Evolutionary conservation across 2,329 filamentous ascomycete species (phyloP).

Genomic region (Camillea tinctor): DNA sequence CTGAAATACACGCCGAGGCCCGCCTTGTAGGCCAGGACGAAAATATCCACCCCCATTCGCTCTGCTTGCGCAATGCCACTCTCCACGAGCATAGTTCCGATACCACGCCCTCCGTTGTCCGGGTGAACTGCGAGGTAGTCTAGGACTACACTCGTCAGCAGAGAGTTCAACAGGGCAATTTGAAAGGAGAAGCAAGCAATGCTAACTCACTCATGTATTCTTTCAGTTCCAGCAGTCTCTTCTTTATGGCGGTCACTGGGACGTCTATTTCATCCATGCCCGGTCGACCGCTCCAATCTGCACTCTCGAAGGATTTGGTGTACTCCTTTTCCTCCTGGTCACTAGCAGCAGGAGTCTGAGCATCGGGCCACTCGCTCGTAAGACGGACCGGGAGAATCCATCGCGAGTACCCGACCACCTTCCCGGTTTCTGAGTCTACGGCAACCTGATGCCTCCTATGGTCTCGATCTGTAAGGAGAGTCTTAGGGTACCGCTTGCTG

Average conservation of each 20-base stretch:
- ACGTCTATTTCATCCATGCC: constrained; percentile 13
- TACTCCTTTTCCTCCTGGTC: constrained; percentile 11
- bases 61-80: constrained; percentile 21
- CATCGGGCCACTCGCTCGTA: constrained; percentile 15
- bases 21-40: constrained; percentile 19
- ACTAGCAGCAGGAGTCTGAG: constrained; percentile 14
- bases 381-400: constrained; percentile 20
- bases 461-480: constrained; percentile 15
- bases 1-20: constrained; percentile 20
- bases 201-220: constrained; percentile 20
- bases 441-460: constrained; percentile 21
- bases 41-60: constrained; percentile 23
- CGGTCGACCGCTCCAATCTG: constrained; percentile 11
- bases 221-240: constrained; percentile 6
- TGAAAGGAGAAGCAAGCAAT: background rate
- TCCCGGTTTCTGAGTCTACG: constrained; percentile 21
- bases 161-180: background rate
- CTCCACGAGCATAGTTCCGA: constrained; percentile 21
- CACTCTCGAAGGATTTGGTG: constrained; percentile 8
- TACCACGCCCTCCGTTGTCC: constrained; percentile 18
- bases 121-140: constrained; percentile 29
- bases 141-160: constrained; percentile 15
- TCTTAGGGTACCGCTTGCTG: constrained; percentile 16
- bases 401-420: constrained; percentile 23
- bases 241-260: constrained; percentile 6